Evolutionary conservation across 2,329 filamentous ascomycete genomes (phyloP).

Genomic region (Phyllosticta citriasiana): DNA sequence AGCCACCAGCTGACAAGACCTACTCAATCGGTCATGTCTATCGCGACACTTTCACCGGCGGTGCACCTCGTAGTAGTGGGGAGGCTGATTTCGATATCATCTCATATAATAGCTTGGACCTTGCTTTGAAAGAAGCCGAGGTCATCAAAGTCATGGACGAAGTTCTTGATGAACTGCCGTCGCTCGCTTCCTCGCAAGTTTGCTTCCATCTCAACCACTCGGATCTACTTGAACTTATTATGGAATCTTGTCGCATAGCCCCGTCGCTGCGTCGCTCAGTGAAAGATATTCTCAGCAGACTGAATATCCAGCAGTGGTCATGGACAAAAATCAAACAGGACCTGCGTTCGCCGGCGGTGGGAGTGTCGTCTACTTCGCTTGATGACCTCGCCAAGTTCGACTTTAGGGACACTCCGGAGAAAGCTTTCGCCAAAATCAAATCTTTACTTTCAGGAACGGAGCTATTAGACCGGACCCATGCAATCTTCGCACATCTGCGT

Average conservation of each 20-base stretch:
- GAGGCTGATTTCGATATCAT: slow-evolving; percentile 96
- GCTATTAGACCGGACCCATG: slow-evolving; percentile 40
- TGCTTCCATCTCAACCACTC: slow-evolving; percentile 89
- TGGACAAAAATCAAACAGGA: slow-evolving; percentile 79
- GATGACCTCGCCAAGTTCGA: slow-evolving; percentile 88
- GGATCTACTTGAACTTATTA: slow-evolving; percentile 74
- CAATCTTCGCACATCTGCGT: slow-evolving; percentile 65
- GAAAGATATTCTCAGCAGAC: slow-evolving; percentile 74
- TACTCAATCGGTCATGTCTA: slow-evolving; percentile 86
- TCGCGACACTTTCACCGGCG: slow-evolving; percentile 65
- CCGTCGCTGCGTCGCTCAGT: slow-evolving; percentile 56
- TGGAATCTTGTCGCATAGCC: slow-evolving; percentile 79
- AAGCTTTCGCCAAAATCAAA: slow-evolving; percentile 55
- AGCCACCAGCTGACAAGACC: slow-evolving; percentile 58
- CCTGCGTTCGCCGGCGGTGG: slow-evolving; percentile 68
- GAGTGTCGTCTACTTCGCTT: slow-evolving; percentile 77
- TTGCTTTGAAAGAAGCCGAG: slow-evolving; percentile 86
- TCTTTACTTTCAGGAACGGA: slow-evolving; percentile 45
- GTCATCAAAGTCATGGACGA: slow-evolving; percentile 92
- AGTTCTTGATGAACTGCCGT: slow-evolving; percentile 70
- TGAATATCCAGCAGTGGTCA: slow-evolving; percentile 70
- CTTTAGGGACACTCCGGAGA: slow-evolving; percentile 69
- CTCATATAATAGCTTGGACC: slow-evolving; percentile 68
- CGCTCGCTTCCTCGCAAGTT: slow-evolving; percentile 60
- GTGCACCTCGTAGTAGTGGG: slow-evolving; percentile 70